Base-by-base conservation (phyloP, 2,329 filamentous ascomycete genomes). In the Pseudonectria buxi region DNA sequence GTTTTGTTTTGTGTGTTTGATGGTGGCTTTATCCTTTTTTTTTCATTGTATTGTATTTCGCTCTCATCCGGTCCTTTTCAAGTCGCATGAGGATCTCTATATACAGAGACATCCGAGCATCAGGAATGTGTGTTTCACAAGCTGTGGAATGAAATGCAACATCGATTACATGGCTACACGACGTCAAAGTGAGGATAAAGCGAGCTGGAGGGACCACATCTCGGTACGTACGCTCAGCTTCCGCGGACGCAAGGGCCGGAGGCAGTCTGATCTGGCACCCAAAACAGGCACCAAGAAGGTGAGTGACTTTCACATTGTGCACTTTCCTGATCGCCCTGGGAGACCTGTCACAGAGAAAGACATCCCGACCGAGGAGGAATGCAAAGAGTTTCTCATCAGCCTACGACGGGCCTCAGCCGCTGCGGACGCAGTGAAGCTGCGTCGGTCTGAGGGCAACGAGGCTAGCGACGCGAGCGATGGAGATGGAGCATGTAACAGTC, bases 351-450 rank as follows among this genome's bases (percentile, higher is more conserved):
- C 39, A 15, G 33, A 44, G 27, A 43, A 37, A 15, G 47, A 51
- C 7, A 50, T 53, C 15, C 45, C 51, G 13, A 44, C 24, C n/a
- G 48, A 54, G 18, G 43, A 43, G 11, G 47, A 53, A 30, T 51
- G 46, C 32, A 45, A 35, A 33, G 26, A 13, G 12, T 40, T 36
- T 13, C 33, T 50, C 22, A 35, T 43, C 14, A 37, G 32, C 10
- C 37, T 49, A 45, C 44, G 15, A 39, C 44, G 3, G 41, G 44
- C 14, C 28, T 50, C 32, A 47, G 32, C 28, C 35, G 16, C 24
- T 14, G 7, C 25, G 18, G 16, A 16, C 42, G 12, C 43, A 36
- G 13, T 30, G 13, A 38, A 26, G 24, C 28, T 7, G 14, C 28
- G 6, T 22, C 18, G 18, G 9, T 22, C 9, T 22, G 18, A 22